Conservation (phyloP, 352 stramenopile genomes). For the Phytophthora pini region DNA sequence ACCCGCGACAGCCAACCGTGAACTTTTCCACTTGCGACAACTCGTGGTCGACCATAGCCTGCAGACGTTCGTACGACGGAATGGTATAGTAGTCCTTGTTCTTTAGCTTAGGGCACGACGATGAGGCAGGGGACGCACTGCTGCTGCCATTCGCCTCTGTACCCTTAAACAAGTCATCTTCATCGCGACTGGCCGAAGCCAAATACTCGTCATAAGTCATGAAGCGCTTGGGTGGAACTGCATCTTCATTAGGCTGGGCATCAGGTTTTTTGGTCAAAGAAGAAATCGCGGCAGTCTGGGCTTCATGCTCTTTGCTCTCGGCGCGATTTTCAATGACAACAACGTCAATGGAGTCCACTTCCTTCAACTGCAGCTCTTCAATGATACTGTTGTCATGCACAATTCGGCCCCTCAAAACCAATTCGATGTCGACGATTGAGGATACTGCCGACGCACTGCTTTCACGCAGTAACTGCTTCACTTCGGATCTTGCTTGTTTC, state of each 20-base stretch:
- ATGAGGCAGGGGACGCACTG: conserved; percentile 22
- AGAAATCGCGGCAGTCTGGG: conserved; percentile 25
- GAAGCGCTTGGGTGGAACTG: conserved; percentile 59
- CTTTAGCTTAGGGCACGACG: conserved; percentile 71
- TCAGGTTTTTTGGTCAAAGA: conserved; percentile 47
- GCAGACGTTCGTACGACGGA: conserved; percentile 69
- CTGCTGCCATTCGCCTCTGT: conserved; percentile 17
- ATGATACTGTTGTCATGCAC: conserved; percentile 52
- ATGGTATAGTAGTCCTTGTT: conserved; percentile 85
- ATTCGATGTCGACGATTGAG: conserved; percentile 60
- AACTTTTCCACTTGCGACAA: conserved; percentile 76
- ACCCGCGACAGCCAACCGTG: conserved; percentile 79
- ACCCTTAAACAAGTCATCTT: conserved; percentile 49
- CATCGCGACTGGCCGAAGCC: conserved; percentile 61
- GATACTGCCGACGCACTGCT: conserved; percentile 40
- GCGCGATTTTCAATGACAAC: conserved; percentile 68
- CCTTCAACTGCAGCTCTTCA: conserved; percentile 62
- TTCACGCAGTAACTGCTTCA: conserved; percentile 61
- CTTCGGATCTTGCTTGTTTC: conserved; percentile 62
- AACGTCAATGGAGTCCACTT: conserved; percentile 72
- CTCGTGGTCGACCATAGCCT: conserved; percentile 77
- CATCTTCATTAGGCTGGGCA: conserved; percentile 22
- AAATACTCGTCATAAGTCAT: conserved; percentile 87
- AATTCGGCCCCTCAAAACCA: conserved; percentile 70
- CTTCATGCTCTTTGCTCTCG: conserved; percentile 38